A percentile compares a stretch with the other conserved stretches of the same genome.
These are phyloP conservation scores for Kwoniella heveanensis DNA, from an alignment of 768 basidiomycete species.

Conservation along the genomic window DNA sequence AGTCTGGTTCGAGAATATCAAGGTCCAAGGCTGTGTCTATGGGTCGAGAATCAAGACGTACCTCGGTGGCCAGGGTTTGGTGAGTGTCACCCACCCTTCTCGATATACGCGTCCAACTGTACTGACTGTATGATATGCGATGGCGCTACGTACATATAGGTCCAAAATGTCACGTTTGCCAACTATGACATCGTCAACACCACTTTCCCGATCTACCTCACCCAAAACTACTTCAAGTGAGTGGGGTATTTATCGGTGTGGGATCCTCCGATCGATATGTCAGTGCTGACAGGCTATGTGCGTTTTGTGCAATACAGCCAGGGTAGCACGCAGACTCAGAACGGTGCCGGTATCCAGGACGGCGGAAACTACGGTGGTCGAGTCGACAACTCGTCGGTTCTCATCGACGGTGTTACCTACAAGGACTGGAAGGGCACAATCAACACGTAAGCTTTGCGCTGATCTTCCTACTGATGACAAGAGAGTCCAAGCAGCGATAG, in stretches of 20 bases:
- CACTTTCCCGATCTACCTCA: constrained; percentile 61
- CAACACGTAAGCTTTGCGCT: constrained; percentile 24
- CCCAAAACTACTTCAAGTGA: constrained; percentile 58
- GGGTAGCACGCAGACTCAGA: constrained; percentile 31
- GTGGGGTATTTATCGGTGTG: too few relatives aligned
- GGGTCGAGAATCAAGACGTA: constrained; percentile 62
- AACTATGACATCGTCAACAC: constrained; percentile 60
- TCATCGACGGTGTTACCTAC: constrained; percentile 37
- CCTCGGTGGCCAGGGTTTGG: constrained; percentile 61
- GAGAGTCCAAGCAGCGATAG: neutral
- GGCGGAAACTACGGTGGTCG: constrained; percentile 31
- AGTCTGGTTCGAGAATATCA: constrained; percentile 61
- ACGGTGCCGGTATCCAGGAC: constrained; percentile 27
- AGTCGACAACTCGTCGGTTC: constrained; percentile 38
- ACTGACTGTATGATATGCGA: neutral
- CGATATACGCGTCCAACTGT: neutral
- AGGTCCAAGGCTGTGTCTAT: constrained; percentile 62
- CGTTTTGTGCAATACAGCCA: constrained; percentile 10
- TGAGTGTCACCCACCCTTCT: constrained; percentile 23
- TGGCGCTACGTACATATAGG: neutral
- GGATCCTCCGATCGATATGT: too few relatives aligned
- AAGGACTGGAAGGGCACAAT: constrained; percentile 37
- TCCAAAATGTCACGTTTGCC: constrained; percentile 60
- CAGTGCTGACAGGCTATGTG: neutral
- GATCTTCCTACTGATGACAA: neutral